Evolutionary conservation across 345 rosid species (phyloP).

Genomic region (Luvunga scandens): DNA sequence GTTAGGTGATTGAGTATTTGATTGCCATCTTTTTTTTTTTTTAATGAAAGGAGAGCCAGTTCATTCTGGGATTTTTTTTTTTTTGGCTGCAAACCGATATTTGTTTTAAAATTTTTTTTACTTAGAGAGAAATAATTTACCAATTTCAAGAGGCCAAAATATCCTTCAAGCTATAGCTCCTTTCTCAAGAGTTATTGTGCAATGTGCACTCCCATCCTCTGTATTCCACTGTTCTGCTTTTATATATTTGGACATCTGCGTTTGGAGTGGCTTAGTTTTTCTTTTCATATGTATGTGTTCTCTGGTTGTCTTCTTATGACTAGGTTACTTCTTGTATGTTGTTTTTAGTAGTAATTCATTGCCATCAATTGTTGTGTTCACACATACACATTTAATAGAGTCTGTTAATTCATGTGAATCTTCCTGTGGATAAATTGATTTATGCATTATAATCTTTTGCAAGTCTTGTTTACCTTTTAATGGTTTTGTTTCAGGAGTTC

Average conservation of each 20-base stretch:
- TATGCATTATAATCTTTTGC: not conserved
- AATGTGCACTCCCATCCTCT: not conserved
- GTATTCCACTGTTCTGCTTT: not conserved
- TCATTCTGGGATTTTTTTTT: not conserved
- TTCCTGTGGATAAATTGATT: not conserved
- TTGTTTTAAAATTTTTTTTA: not conserved
- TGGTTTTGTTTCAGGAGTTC: constrained; percentile 36
- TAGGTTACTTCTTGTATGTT: not conserved
- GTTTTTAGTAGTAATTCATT: not conserved
- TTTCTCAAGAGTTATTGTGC: not conserved
- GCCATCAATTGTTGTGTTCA: not conserved
- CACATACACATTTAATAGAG: not conserved
- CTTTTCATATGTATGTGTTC: not conserved
- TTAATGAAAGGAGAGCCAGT: not conserved
- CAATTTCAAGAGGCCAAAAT: not conserved
- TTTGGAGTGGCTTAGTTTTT: not conserved
- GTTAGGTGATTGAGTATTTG: not conserved
- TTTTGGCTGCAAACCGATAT: not conserved
- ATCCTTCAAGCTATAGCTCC: not conserved
- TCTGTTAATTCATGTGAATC: not conserved
- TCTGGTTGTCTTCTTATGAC: not conserved
- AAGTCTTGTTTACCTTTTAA: not conserved
- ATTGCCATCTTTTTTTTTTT: not conserved
- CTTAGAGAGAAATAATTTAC: not conserved
- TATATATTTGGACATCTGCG: not conserved